Percentiles rank a stretch among this genome's conserved stretches.
Conservation (phyloP, 163 green algal genomes). For the Coccomyxa subellipsoidea region DNA sequence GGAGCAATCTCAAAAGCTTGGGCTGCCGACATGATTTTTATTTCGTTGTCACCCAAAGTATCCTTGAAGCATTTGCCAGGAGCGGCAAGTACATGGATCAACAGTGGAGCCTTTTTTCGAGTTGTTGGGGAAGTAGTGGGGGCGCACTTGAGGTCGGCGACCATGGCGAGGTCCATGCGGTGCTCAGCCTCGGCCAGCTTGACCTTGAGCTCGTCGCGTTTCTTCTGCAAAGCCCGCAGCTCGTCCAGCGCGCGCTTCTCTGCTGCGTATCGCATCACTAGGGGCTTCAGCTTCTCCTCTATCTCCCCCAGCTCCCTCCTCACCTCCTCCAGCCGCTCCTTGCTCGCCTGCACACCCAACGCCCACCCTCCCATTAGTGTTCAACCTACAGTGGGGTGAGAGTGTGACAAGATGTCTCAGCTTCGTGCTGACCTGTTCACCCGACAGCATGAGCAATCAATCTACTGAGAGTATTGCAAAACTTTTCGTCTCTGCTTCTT, state of each 20-base stretch:
- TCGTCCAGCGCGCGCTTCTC: slow-evolving; percentile 73
- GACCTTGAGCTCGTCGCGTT: slow-evolving; percentile 65
- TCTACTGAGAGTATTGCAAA: too few relatives aligned
- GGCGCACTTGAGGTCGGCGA: slow-evolving; percentile 44
- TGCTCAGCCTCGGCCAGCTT: slow-evolving; percentile 51
- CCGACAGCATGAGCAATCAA: too few relatives aligned
- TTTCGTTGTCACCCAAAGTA: too few relatives aligned
- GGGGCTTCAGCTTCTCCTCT: slow-evolving; percentile 72
- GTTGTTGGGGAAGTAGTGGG: not conserved
- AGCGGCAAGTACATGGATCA: too few relatives aligned
- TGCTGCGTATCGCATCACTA: slow-evolving; percentile 56
- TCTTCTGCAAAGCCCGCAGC: slow-evolving; percentile 66
- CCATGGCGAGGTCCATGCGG: slow-evolving; percentile 53
- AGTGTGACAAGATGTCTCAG: too few relatives aligned
- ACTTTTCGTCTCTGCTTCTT: too few relatives aligned
- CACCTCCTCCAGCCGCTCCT: slow-evolving; percentile 48
- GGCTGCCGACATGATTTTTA: too few relatives aligned
- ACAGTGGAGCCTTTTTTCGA: too few relatives aligned
- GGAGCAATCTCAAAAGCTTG: too few relatives aligned
- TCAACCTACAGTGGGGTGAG: too few relatives aligned
- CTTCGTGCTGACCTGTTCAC: too few relatives aligned
- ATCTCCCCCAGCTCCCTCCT: slow-evolving; percentile 63
- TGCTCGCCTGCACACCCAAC: slow-evolving; percentile 18
- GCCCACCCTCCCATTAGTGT: not conserved
- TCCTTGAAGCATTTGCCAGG: too few relatives aligned